Evolutionary conservation across 2,329 filamentous ascomycete species (phyloP).

Genomic region (Berkeleyomyces basicola): DNA sequence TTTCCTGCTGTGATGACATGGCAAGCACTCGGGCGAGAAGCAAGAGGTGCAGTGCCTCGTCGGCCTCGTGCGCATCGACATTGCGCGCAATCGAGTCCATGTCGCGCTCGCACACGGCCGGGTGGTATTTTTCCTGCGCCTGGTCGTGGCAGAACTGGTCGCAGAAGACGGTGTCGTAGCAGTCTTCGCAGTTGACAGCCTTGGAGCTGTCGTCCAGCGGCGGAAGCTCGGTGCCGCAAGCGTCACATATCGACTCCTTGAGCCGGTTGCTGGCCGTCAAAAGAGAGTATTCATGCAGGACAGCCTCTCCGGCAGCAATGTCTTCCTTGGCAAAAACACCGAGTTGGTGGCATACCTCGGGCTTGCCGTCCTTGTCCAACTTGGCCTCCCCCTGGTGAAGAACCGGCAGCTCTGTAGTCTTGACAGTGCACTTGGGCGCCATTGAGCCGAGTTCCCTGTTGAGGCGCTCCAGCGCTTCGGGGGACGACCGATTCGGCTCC

Average conservation of each 20-base stretch:
- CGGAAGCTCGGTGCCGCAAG: slow-evolving; percentile 56
- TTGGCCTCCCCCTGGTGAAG: slow-evolving; percentile 40
- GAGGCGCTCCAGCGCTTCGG: slow-evolving; percentile 51
- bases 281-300: slow-evolving; percentile 70
- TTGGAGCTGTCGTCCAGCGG: background rate
- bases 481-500: slow-evolving; percentile 53
- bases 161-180: slow-evolving; percentile 51
- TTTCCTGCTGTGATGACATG: slow-evolving; percentile 42
- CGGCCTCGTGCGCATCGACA: slow-evolving; percentile 40
- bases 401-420: slow-evolving; percentile 57
- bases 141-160: slow-evolving; percentile 39
- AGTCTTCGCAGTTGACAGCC: slow-evolving; percentile 39
- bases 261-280: slow-evolving; percentile 79
- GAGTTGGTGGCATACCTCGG: slow-evolving; percentile 54
- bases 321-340: slow-evolving; percentile 80
- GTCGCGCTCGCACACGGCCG: slow-evolving; percentile 48
- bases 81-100: slow-evolving; percentile 50
- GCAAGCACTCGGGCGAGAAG: slow-evolving; percentile 46
- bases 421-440: slow-evolving; percentile 69
- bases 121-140: slow-evolving; percentile 45
- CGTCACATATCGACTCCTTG: slow-evolving; percentile 77
- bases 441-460: slow-evolving; percentile 52
- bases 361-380: slow-evolving; percentile 29
- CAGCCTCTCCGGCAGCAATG: slow-evolving; percentile 56
- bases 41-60: slow-evolving; percentile 45